A percentile compares a stretch with the other conserved stretches of the same genome.
phyloP scores from a whole-genome alignment of 1,284 basidiomycete species.

The Farysia itapuensis region DNA sequence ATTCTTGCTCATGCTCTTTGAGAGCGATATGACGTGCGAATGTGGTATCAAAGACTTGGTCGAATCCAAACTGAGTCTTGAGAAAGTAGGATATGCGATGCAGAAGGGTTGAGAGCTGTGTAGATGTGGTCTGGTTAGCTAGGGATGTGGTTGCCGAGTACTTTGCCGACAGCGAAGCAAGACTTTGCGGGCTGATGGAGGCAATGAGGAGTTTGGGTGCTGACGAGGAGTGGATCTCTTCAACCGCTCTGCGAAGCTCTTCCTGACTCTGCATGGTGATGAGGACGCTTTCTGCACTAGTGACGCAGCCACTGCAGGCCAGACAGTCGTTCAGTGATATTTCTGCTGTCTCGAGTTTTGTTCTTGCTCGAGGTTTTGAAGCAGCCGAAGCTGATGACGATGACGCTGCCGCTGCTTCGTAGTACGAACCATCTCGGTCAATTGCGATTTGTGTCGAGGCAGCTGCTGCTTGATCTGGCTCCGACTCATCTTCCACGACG shows the following conservation, averaged over 20 bases:
- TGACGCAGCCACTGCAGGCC: conserved; percentile 94
- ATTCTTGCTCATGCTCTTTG: conserved; percentile 79
- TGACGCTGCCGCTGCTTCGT: conserved; percentile 63
- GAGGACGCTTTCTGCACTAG: conserved; percentile 92
- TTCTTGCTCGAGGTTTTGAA: conserved; percentile 46
- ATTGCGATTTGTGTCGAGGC: conserved; percentile 82
- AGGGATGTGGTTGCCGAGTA: conserved; percentile 14
- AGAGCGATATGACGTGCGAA: conserved; percentile 87
- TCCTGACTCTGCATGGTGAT: conserved; percentile 95
- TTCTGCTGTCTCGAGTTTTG: conserved; percentile 67
- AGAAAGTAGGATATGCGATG: conserved; percentile 63
- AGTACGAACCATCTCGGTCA: conserved; percentile 76
- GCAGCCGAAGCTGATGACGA: background rate
- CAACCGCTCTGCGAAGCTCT: conserved; percentile 70
- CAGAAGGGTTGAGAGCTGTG: conserved; percentile 60
- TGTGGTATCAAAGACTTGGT: conserved; percentile 85
- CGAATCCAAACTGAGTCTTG: conserved; percentile 66
- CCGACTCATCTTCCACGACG: conserved; percentile 61
- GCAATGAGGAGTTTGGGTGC: conserved; percentile 38
- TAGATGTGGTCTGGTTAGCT: conserved; percentile 8
- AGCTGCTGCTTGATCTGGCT: conserved; percentile 22
- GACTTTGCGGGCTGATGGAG: conserved; percentile 74
- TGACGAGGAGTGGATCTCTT: conserved; percentile 8
- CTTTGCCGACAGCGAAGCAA: conserved; percentile 71
- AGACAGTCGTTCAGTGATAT: conserved; percentile 95